Evolutionary conservation across 768 basidiomycete genomes (phyloP).

Genomic region (Mycena pura): DNA sequence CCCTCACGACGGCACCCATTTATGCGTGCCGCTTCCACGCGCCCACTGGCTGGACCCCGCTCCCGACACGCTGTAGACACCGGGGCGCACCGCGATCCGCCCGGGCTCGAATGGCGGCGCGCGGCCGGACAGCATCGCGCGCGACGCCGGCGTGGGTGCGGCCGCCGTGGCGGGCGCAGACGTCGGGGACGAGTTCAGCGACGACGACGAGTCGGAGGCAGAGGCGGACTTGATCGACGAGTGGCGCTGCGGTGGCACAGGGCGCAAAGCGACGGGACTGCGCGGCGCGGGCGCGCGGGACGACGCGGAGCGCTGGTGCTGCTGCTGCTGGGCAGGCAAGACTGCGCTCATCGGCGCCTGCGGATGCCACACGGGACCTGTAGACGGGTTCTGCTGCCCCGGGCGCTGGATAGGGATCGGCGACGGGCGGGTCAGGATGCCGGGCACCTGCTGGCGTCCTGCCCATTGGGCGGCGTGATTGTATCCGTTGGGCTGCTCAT

Average conservation of each 20-base stretch:
- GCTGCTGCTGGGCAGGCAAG: neutral
- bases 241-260: conserved; percentile 35
- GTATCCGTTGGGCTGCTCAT: neutral
- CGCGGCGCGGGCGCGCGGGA: conserved; percentile 33
- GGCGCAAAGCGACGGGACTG: conserved; percentile 29
- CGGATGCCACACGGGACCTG: too few relatives aligned
- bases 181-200: conserved; percentile 23
- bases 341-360: too few relatives aligned
- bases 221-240: conserved; percentile 35
- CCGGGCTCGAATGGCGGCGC: conserved; percentile 63
- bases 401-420: conserved; percentile 24
- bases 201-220: conserved; percentile 26
- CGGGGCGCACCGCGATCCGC: too few relatives aligned
- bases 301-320: conserved; percentile 33
- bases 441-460: conserved; percentile 6
- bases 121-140: conserved; percentile 59
- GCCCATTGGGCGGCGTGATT: neutral
- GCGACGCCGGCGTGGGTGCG: conserved; percentile 3
- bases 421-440: conserved; percentile 6
- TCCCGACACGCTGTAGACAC: too few relatives aligned
- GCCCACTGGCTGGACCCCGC: neutral
- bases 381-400: neutral
- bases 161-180: conserved; percentile 26
- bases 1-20: conserved; percentile 12
- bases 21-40: conserved; percentile 1